Evolutionary conservation across 352 stramenopile genomes (phyloP).

Genomic region (Vaucheria bursata): DNA sequence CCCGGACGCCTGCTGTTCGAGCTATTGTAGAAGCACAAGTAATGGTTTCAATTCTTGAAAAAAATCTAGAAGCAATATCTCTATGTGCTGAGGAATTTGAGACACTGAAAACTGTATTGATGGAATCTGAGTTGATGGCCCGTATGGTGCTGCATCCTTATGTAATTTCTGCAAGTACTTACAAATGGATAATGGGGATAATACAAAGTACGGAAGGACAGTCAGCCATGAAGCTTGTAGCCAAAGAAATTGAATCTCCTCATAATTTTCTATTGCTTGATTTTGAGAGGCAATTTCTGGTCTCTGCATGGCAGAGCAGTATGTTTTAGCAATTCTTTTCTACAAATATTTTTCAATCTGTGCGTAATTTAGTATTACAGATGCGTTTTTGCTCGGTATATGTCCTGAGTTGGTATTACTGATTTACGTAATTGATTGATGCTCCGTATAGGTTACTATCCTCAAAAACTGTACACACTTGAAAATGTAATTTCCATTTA

Average conservation of each 20-base stretch:
- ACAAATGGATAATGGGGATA: constrained; percentile 31
- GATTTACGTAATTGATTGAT: too few relatives aligned
- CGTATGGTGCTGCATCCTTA: constrained; percentile 17
- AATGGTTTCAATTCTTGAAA: background rate
- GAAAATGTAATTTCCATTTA: too few relatives aligned
- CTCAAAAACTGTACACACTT: too few relatives aligned
- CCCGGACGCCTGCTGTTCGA: constrained; percentile 2
- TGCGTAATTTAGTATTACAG: too few relatives aligned
- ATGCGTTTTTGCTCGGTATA: too few relatives aligned
- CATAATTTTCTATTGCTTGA: too few relatives aligned
- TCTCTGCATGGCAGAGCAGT: too few relatives aligned
- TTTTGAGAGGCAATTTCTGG: too few relatives aligned
- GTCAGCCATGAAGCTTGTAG: background rate
- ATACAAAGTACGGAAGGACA: constrained; percentile 5
- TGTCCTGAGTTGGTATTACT: too few relatives aligned
- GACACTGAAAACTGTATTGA: constrained; percentile 6
- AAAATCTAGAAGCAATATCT: background rate
- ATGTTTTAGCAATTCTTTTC: too few relatives aligned
- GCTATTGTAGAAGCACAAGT: constrained; percentile 15
- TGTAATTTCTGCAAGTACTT: constrained; percentile 28
- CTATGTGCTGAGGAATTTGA: background rate
- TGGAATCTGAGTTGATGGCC: constrained; percentile 17
- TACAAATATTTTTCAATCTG: too few relatives aligned
- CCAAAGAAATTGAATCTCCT: background rate
- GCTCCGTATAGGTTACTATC: too few relatives aligned